Evolutionary conservation across 306 rosid species (phyloP), one percentile per base, ranked within the genome.

Genomic region (Cucumis hystrix): DNA sequence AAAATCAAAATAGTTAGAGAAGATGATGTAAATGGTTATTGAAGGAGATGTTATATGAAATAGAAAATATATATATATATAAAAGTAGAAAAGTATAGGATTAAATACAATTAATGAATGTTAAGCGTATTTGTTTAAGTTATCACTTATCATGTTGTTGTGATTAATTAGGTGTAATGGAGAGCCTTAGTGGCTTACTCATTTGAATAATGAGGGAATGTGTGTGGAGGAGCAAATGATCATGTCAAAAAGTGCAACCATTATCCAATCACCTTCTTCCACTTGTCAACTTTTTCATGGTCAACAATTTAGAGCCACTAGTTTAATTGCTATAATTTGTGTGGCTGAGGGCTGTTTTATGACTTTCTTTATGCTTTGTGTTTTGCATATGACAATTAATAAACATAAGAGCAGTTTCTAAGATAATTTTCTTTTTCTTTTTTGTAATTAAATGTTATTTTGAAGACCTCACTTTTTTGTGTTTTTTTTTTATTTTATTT

Each of bases 201-300:
- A 58, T 76, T 37, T 58, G 63, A 28, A 57, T 79, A 20, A 80
- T 54, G 73, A 49, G 74, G 74, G 6, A 52, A 51, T 79, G 51
- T 80, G 75, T 79, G 75, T 79, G 14, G 58, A 80, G 61, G 58
- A 69, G 30, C 30, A 28, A 45, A 64, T 21, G 77, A 55, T n/a
- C 67, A 80, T 63, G 79, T 45, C 70, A 75, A 79, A 77, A 83
- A 72, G 83, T 77, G 73, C 74, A 77, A 63, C 4, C 14, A 57
- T 14, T 10, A 7, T 5, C 47, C 79, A 77, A 77, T 80, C 8
- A 55, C 18, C 0, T 1, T 4, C 61, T 59, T 65, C 47, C 87
- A 84, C 58, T 52, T 75, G 83, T 75, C 79, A 55, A 25, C 21
- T 9, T 21, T 13, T 14, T n/a, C 7, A 20, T 62, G 66, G 79